Evolutionary conservation across 2,329 filamentous ascomycete species (phyloP).

Genomic region (Ophiocordyceps sinensis): DNA sequence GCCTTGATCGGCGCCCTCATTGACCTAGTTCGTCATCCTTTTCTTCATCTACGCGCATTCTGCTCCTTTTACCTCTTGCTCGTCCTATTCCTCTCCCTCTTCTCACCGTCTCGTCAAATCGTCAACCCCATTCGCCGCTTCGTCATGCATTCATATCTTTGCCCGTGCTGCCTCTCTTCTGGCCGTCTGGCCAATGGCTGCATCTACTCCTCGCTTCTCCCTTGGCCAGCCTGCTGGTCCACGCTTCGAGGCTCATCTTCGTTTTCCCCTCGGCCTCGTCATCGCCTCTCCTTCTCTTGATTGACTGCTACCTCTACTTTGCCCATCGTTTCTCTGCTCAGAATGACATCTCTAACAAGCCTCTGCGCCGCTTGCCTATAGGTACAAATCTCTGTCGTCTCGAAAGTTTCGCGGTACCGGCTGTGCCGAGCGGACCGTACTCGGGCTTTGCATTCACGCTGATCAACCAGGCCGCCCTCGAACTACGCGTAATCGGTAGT

Average conservation of each 20-base stretch:
- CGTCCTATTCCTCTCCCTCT: conserved; percentile 4
- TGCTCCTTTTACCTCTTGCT: conserved; percentile 3
- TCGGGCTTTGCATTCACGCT: neutral
- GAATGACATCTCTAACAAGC: conserved; percentile 40
- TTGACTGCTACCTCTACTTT: conserved; percentile 8
- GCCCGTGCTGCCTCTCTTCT: conserved; percentile 1
- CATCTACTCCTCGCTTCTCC: conserved; percentile 4
- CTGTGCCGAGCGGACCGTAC: neutral
- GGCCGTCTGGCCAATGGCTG: conserved; percentile 4
- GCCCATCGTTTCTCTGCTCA: conserved; percentile 15
- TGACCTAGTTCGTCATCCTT: conserved; percentile 19
- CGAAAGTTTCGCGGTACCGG: conserved; percentile 1
- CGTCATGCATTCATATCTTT: neutral
- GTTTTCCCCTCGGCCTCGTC: neutral
- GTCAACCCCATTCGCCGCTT: conserved; percentile 2
- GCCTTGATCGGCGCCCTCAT: conserved; percentile 12
- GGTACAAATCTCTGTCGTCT: conserved; percentile 17
- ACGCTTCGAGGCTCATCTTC: conserved; percentile 1
- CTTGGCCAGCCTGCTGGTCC: conserved; percentile 4
- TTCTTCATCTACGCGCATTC: conserved; percentile 1
- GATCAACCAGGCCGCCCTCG: neutral
- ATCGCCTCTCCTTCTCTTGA: neutral
- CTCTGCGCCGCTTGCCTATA: conserved; percentile 36
- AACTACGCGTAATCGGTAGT: neutral
- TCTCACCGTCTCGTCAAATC: conserved; percentile 3